phyloP scores from a whole-genome alignment of 1,284 basidiomycete genomes.

The Moesziomyces aphidis region DNA sequence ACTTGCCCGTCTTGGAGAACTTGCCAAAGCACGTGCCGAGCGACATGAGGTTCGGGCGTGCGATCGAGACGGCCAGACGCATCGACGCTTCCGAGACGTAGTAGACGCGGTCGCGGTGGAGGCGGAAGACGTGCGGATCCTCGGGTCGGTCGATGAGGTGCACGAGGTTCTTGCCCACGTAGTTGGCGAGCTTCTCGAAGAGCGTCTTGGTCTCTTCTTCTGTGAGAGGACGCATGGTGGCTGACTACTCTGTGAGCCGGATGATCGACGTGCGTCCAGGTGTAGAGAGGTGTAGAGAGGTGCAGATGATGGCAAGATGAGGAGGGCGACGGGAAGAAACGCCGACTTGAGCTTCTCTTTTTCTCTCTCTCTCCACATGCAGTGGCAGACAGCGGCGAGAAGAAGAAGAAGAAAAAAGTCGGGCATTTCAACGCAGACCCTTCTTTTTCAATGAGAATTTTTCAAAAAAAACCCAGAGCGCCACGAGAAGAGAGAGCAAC shows the following conservation, averaged over 20 bases:
- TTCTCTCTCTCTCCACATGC: too few species aligned
- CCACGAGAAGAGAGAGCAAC: too few species aligned
- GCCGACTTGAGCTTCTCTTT: too few species aligned
- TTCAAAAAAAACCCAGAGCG: not conserved
- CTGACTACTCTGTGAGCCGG: not conserved
- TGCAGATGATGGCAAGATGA: too few species aligned
- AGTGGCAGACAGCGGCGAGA: too few species aligned
- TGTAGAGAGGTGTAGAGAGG: too few species aligned
- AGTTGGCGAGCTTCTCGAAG: conserved; percentile 90
- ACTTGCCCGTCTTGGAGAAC: conserved; percentile 96
- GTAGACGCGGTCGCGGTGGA: conserved; percentile 67
- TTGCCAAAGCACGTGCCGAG: conserved; percentile 98
- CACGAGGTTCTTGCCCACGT: conserved; percentile 90
- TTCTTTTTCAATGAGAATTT: too few species aligned
- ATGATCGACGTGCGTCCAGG: too few species aligned
- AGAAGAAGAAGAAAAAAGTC: too few species aligned
- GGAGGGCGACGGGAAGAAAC: too few species aligned
- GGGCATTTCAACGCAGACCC: too few species aligned
- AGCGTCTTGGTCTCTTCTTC: conserved; percentile 72
- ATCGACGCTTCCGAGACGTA: conserved; percentile 73
- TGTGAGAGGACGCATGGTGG: conserved; percentile 66
- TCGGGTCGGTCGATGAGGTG: conserved; percentile 69
- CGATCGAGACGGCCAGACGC: conserved; percentile 90
- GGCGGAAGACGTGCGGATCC: conserved; percentile 67
- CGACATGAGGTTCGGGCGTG: conserved; percentile 90